Percentiles rank a stretch among this genome's conserved stretches.
These are phyloP conservation scores for Alternaria sp. DNA, from an alignment of 2,329 filamentous ascomycete species.

Conservation along the genomic window DNA sequence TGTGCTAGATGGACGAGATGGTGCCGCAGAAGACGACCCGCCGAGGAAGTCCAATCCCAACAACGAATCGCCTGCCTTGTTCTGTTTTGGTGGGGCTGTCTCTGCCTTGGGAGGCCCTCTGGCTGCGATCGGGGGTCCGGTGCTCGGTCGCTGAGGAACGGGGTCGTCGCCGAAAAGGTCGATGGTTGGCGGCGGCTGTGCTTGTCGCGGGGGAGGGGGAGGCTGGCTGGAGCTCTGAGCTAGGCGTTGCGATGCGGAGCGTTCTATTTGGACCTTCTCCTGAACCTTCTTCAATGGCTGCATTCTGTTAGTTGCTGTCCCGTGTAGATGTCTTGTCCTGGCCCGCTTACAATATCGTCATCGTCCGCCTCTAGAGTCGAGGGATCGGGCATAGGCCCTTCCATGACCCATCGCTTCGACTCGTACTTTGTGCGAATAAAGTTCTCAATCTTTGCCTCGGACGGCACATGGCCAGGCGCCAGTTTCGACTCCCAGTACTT, in stretches of 20 bases:
- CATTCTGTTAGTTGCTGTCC: conserved; percentile 14
- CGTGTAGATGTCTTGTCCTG: not conserved
- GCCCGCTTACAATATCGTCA: conserved; percentile 74
- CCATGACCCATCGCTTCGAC: conserved; percentile 99
- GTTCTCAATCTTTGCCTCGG: conserved; percentile 98
- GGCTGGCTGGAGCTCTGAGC: conserved; percentile 40
- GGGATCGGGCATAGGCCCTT: conserved; percentile 93
- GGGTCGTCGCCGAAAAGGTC: conserved; percentile 85
- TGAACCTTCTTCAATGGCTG: conserved; percentile 71
- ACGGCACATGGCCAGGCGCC: conserved; percentile 87
- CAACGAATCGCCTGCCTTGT: conserved; percentile 82
- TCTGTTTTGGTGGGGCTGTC: conserved; percentile 63
- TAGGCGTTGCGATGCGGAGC: conserved; percentile 62
- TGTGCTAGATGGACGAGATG: conserved; percentile 79
- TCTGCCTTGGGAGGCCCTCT: conserved; percentile 69
- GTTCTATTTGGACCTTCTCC: conserved; percentile 72
- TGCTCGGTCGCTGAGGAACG: conserved; percentile 73
- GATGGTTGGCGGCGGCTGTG: conserved; percentile 53
- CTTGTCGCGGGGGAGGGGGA: conserved; percentile 34
- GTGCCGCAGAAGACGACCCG: conserved; percentile 70
- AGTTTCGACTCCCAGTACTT: conserved; percentile 98
- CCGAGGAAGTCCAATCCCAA: conserved; percentile 93
- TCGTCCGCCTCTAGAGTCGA: conserved; percentile 80
- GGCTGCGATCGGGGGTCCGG: conserved; percentile 65
- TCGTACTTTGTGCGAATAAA: conserved; percentile 99